Conservation (phyloP, 306 rosid species). For the Vigna nakashimae region DNA sequence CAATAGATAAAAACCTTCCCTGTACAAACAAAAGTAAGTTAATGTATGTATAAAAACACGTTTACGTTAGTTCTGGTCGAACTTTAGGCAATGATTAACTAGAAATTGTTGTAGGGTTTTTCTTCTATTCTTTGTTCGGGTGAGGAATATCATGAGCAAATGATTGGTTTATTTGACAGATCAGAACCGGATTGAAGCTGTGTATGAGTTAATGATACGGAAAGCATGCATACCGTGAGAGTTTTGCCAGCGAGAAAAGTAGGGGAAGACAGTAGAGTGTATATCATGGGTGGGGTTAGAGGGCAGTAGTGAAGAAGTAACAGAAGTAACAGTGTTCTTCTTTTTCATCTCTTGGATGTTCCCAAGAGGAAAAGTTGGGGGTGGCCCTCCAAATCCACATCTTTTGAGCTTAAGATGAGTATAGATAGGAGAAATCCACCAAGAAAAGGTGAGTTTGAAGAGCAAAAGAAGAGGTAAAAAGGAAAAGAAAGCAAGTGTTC, state of each 20-base stretch:
- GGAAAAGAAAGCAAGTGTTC: constrained; percentile 15
- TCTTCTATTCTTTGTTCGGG: background rate
- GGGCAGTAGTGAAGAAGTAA: constrained; percentile 3
- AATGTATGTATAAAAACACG: background rate
- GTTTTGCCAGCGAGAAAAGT: constrained; percentile 75
- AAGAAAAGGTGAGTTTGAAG: constrained; percentile 50
- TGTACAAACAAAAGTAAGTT: constrained; percentile 30
- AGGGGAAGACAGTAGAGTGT: constrained; percentile 72
- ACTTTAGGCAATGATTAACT: background rate
- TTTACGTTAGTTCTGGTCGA: background rate
- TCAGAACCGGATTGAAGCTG: background rate
- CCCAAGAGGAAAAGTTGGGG: constrained; percentile 81
- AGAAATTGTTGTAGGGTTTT: background rate
- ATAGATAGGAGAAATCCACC: constrained; percentile 69
- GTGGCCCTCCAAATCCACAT: constrained; percentile 78
- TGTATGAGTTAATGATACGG: background rate
- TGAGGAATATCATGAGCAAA: background rate
- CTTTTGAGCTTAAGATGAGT: constrained; percentile 56
- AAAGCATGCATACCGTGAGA: constrained; percentile 65
- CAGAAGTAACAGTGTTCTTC: constrained; percentile 35
- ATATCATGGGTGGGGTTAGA: constrained; percentile 62
- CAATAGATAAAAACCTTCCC: constrained; percentile 80
- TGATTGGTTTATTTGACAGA: background rate
- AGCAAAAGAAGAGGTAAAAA: constrained; percentile 37
- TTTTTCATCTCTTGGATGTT: constrained; percentile 70